Evolutionary conservation across 1,284 basidiomycete genomes (phyloP), one percentile per base, ranked within the genome.

Genomic region (Bjerkandera adusta): DNA sequence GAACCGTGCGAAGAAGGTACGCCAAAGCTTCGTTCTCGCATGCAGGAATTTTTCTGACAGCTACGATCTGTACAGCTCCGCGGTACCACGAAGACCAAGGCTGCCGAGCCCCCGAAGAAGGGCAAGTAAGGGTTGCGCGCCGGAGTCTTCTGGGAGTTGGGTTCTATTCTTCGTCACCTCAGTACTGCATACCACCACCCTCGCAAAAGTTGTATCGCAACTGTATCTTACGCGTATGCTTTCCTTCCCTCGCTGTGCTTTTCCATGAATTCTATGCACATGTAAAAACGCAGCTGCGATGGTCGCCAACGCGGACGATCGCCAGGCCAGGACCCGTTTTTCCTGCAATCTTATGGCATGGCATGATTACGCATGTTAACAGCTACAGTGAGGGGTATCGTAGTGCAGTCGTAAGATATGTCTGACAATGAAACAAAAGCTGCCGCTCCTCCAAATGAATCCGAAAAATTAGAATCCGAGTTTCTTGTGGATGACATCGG

Each of bases 1-100:
- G 85, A 99, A 99, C 79, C 87, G 97, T 69, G 81, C 89, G 56
- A 97, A 97, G 88, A 97, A 97, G 87, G 93, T 91, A 48, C 15
- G 71, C 26, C 24, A 27, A 37, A 48, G 32, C 16, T 29, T 40
- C 49, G 15, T 30, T 41, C 13, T 41, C 24, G 13, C 24, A 13
- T 27, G 12, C n/a, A 12, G 39, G n/a, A n/a, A 21, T 20, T 11
- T n/a, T 25, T 13, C 37, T 38, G 4, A 47, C 29, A 5, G 4
- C 21, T 21, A 4, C 10, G 30, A 11, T 30, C 36, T 40, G 36
- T 53, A 16, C 54, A 93, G 91, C 68, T 92, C 71, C 90, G 90
- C 65, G 91, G 92, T 60, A 92, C 89, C 68, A 92, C 91, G 78
- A 97, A 97, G 79, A 55, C 71, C 73, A 95, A 94, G 85, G 92